A percentile compares a stretch with the other conserved stretches of the same genome.
Conservation (phyloP, 2,329 filamentous ascomycete species). For the Pestalotiopsis sp. region DNA sequence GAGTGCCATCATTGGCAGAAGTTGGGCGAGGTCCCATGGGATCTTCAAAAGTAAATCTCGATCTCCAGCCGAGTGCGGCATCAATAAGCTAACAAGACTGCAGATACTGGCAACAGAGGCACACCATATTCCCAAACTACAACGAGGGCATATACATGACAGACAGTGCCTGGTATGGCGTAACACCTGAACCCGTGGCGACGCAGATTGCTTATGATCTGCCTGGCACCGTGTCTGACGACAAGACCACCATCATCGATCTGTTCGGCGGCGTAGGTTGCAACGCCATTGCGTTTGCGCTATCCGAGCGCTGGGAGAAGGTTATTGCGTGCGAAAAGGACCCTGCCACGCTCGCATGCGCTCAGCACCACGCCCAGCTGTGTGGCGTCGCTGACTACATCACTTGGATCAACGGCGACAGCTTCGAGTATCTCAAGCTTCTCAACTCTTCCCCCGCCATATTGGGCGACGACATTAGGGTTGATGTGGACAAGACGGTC, state of each 20-base stretch:
- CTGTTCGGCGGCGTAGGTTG: constrained; percentile 90
- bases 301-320: constrained; percentile 72
- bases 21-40: constrained; percentile 72
- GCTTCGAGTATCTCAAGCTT: constrained; percentile 70
- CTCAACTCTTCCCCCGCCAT: constrained; percentile 35
- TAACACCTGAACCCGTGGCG: constrained; percentile 91
- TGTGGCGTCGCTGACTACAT: constrained; percentile 79
- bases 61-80: constrained; percentile 4
- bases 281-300: constrained; percentile 93
- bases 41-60: constrained; percentile 75
- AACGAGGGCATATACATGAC: constrained; percentile 90
- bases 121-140: constrained; percentile 85
- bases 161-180: constrained; percentile 93
- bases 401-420: constrained; percentile 85
- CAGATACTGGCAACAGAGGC: constrained; percentile 85
- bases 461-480: constrained; percentile 32
- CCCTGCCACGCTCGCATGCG: constrained; percentile 78
- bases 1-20: constrained; percentile 76
- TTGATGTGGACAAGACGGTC: constrained; percentile 44
- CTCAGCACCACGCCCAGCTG: constrained; percentile 85
- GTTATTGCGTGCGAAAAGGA: constrained; percentile 91
- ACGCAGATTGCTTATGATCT: constrained; percentile 80
- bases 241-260: constrained; percentile 74
- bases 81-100: neutral
- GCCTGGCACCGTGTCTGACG: constrained; percentile 48